Evolutionary conservation across 176 grass and related monocot species (phyloP), one percentile per base, ranked within the genome.

Genomic region (Avena insularis): DNA sequence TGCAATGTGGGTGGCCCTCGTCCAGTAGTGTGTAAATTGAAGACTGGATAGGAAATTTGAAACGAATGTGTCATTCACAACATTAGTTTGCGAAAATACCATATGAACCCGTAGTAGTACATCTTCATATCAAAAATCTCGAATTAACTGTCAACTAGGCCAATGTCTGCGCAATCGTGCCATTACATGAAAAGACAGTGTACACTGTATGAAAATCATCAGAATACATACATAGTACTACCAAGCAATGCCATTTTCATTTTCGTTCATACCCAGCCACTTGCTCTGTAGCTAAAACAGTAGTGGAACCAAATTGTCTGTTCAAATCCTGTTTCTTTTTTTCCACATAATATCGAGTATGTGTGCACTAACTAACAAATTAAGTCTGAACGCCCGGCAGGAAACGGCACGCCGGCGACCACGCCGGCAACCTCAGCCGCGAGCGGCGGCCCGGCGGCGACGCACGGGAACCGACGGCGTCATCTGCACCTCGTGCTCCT

Each of bases 401-500:
- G 90, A 8, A 35, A 75, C 54, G 86, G 84, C 82, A 69, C 43
- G 9, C 86, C 90, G 62, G 27, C 86, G 33, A 82, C n/a, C 12
- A 53, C 78, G 19, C 86, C 90, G 64, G 33, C 54, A 12, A 31
- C 78, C 8, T 63, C 71, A 10, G 12, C 33, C 6, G 38, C 51
- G 60, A 76, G 6, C 86, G 77, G 77, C 53, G 84, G 84, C 51
- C 43, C 31, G 2, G 77, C 68, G 85, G 77, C 75, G 82, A 43
- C 75, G 58, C 27, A 1, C 40, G 10, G 3, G 20, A n/a, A 51
- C 64, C 49, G 38, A 15, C 65, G 61, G 53, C 53, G 7, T 51
- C 83, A 14, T 17, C 77, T 51, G 7, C 45, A 20, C 31, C 71
- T 17, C 23, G 79, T 40, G 76, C 66, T 62, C 31, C 53, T 43